These are phyloP conservation scores for Diaporthe sp. DNA, from an alignment of 2,329 filamentous ascomycete genomes.

Conservation along the genomic window DNA sequence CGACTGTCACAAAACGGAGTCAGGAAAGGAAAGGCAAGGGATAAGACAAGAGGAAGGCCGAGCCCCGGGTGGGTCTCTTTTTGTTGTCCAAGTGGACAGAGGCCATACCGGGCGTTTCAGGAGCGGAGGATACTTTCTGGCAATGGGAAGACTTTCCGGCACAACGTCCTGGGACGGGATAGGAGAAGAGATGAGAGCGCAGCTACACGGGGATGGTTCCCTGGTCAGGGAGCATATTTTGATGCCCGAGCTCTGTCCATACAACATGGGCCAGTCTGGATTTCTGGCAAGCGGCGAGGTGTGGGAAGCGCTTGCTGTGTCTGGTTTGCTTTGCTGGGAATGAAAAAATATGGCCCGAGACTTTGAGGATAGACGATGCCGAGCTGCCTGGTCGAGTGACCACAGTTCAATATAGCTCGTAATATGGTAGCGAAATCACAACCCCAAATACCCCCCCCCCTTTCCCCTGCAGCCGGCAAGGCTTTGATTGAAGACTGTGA, in stretches of 20 bases:
- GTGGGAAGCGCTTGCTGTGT: conserved; percentile 22
- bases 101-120: conserved; percentile 33
- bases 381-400: conserved; percentile 37
- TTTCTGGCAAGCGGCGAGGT: conserved; percentile 28
- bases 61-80: conserved; percentile 34
- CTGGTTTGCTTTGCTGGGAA: conserved; percentile 23
- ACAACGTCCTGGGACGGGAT: conserved; percentile 28
- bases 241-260: conserved; percentile 16
- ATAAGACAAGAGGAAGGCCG: conserved; percentile 35
- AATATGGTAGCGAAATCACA: conserved; percentile 33
- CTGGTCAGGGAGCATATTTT: conserved; percentile 25
- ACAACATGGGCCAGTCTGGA: conserved; percentile 4
- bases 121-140: conserved; percentile 32
- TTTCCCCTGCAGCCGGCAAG: neutral
- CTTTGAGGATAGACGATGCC: conserved; percentile 29
- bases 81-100: conserved; percentile 35
- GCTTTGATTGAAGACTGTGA: neutral
- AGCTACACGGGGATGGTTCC: conserved; percentile 28
- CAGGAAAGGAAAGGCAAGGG: conserved; percentile 30
- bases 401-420: conserved; percentile 32
- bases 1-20: conserved; percentile 33
- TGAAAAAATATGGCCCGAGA: conserved; percentile 14
- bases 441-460: conserved; percentile 26
- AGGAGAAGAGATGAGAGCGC: conserved; percentile 19
- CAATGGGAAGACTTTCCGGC: conserved; percentile 32